Base-by-base conservation (phyloP, 192 early-diverging fungal species). In the Funneliformis geosporum region DNA sequence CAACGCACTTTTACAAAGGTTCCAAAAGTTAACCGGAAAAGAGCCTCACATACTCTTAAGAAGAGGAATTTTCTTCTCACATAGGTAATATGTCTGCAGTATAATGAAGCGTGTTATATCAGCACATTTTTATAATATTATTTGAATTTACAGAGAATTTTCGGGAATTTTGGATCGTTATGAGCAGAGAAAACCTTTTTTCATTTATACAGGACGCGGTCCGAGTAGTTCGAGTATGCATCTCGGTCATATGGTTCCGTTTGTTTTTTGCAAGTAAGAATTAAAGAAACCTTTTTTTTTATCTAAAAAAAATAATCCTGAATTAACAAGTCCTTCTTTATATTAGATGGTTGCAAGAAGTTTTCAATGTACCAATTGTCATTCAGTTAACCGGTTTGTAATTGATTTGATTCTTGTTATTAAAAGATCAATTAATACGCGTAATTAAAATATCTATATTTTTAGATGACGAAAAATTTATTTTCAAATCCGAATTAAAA, bases 161-260 rank as follows among this genome's bases (percentile, higher is more conserved):
- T 89, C 76, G 27, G 80, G 82, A 64, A 95, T 99, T 76, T 89
- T 99, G 59, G 95, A 97, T 86, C 88, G 93, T 61, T 94, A 92
- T 87, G 97, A 99, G 84, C 90, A 96, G 84, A 95, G 95, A 85
- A 96, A 98, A 86, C 97, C 97, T 18, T 99, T 99, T 84, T 99
- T 90, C 82, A 85, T 99, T 72, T 99, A 99, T 88, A 99, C 97
- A 59, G 97, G 97, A 16, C 95, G 97, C 80, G 97, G 97, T 38
- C 97, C 97, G 43, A 94, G 93, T 78, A 90, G 92, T 72, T 92
- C 89, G 39, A 92, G 91, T 84, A 98, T 99, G 96, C 97, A 98
- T 75, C 86, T 96, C 50, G 97, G 97, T 14, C 97, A 99, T 81
- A 95, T 98, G 92, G 86, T 98, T 75, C 97, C 97, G 50, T 97